phyloP scores from a whole-genome alignment of 2,329 filamentous ascomycete genomes.

The Domatiomyces globalis region DNA sequence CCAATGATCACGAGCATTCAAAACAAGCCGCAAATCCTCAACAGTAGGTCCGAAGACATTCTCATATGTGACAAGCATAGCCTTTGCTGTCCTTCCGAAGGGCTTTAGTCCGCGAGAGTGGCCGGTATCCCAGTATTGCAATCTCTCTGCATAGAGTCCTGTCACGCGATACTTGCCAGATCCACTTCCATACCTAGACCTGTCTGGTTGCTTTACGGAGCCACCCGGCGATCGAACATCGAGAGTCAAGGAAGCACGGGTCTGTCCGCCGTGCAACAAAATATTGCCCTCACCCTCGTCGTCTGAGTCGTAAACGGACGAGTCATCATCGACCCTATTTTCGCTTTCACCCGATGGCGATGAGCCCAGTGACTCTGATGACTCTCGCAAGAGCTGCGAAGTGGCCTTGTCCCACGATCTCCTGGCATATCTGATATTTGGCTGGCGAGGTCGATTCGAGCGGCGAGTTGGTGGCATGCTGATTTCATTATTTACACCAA shows the following conservation, averaged over 20 bases:
- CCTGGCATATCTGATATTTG: conserved; percentile 14
- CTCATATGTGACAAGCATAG: conserved; percentile 33
- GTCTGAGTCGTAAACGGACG: background rate
- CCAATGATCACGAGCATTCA: conserved; percentile 40
- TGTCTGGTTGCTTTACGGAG: conserved; percentile 1
- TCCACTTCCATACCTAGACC: conserved; percentile 5
- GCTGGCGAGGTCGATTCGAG: conserved; percentile 14
- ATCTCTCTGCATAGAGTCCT: background rate
- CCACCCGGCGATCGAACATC: conserved; percentile 1
- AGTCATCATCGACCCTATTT: background rate
- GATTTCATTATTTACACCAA: background rate
- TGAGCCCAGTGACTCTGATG: conserved; percentile 11
- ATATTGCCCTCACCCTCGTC: background rate
- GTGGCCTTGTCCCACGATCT: conserved; percentile 15
- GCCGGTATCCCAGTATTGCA: conserved; percentile 14
- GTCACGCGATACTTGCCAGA: conserved; percentile 1
- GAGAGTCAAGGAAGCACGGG: conserved; percentile 2
- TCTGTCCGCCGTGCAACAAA: background rate
- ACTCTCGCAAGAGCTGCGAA: conserved; percentile 10
- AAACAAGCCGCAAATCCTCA: conserved; percentile 35
- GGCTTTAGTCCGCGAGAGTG: conserved; percentile 28
- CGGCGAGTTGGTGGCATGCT: conserved; percentile 8
- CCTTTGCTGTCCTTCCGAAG: conserved; percentile 22
- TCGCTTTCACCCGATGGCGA: conserved; percentile 5
- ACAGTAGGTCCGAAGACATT: conserved; percentile 38